Evolutionary conservation across 257 asterid genomes (phyloP), one percentile per base, ranked within the genome.

Genomic region (Phtheirospermum japonicum): DNA sequence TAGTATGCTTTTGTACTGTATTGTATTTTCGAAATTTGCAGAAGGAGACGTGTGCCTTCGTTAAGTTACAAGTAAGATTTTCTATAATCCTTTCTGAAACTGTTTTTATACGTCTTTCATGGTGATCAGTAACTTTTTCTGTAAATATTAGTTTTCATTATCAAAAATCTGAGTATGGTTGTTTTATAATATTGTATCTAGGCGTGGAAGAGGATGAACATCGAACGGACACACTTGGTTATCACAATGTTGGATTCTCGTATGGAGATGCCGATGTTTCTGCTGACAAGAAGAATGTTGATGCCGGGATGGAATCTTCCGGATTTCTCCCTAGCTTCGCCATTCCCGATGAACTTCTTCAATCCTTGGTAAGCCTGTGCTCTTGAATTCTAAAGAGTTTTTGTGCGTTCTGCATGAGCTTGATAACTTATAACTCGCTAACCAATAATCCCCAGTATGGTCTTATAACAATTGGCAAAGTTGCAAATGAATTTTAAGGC

Each of bases 311-410:
- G 75, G 94, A 80, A 68, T 65, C 75, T 59, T 68, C 80, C 61
- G 78, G 73, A 70, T 93, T 80, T 78, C 54, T 57, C 54, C 97
- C 96, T 60, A 79, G 86, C 51, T 85, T 93, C 67, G 68, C 83
- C 39, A 79, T 93, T 62, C 99, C 97, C 48, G 83, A 59, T 48
- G 55, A 62, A 69, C 82, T 82, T 68, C 81, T 82, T 77, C 89
- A 80, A 30, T 64, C 81, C 84, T 84, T 93, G 95, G 99, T 93
- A 82, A 87, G 96, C 74, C 53, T 57, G 57, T 6, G 58, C 59
- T 65, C 67, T 72, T 42, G 62, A 57, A 59, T 40, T 59, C 14
- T 59, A 9, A 16, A 53, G 28, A 36, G 50, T 31, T 40, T 61
- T 40, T 61, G 53, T 66, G 61, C 43, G 64, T 77, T 68, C 62